phyloP scores from a whole-genome alignment of 2,329 filamentous ascomycete genomes.

The Botrytis deweyae region DNA sequence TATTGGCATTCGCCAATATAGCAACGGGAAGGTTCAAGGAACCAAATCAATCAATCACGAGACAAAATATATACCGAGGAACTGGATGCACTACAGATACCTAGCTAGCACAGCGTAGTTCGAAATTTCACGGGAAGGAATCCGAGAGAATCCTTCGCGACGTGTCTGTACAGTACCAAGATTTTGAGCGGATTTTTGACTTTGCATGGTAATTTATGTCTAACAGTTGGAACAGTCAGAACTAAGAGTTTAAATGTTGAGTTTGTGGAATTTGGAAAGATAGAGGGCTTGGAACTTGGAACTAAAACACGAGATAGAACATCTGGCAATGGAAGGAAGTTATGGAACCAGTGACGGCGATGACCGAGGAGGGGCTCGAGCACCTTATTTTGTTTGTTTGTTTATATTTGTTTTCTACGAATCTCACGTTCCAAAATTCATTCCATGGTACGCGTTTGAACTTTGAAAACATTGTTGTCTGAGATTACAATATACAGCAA shows the following conservation, averaged over 20 bases:
- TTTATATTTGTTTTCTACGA: neutral
- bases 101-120: neutral
- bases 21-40: neutral
- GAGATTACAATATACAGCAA: neutral
- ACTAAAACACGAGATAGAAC: neutral
- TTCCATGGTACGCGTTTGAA: neutral
- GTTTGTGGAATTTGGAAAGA: neutral
- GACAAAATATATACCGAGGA: neutral
- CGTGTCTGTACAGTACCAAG: conserved; percentile 1
- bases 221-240: neutral
- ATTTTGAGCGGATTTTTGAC: neutral
- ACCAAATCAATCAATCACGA: neutral
- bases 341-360: neutral
- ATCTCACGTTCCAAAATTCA: neutral
- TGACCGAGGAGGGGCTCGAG: neutral
- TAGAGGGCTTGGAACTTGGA: neutral
- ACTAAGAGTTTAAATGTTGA: neutral
- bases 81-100: conserved; percentile 5
- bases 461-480: neutral
- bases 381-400: neutral
- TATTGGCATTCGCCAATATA: neutral
- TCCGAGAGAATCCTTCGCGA: conserved; percentile 5
- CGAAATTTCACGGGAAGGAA: neutral
- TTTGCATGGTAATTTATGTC: neutral
- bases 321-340: neutral